These are phyloP conservation scores for Achaetomium macrosporum DNA, from an alignment of 2,329 filamentous ascomycete species.

Conservation along the genomic window DNA sequence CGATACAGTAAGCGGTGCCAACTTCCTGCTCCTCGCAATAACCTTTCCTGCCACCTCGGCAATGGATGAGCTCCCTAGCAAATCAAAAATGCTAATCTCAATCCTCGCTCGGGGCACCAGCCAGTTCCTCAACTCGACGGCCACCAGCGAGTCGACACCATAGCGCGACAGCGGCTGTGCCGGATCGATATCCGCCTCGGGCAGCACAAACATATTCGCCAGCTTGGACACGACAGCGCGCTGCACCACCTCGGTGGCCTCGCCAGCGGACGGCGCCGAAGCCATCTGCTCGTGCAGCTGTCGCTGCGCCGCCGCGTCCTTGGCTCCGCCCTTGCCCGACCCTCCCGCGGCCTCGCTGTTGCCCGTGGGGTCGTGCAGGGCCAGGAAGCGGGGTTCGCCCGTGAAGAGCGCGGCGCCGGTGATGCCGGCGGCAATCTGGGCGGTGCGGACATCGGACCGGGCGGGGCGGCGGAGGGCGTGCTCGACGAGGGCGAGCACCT, in stretches of 20 bases:
- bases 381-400: no score
- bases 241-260: not conserved
- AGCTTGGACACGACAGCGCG: not conserved
- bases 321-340: no score
- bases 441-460: no score
- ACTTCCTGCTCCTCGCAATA: no score
- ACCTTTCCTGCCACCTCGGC: no score
- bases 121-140: slow-evolving; percentile 1
- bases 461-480: slow-evolving; percentile 11
- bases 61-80: not conserved
- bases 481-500: slow-evolving; percentile 22
- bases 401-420: no score
- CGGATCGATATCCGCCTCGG: not conserved
- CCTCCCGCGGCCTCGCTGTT: no score
- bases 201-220: not conserved
- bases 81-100: not conserved
- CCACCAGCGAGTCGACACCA: slow-evolving; percentile 3
- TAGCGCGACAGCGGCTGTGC: not conserved
- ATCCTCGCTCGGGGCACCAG: not conserved
- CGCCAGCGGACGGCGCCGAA: not conserved
- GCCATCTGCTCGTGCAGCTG: not conserved
- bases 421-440: no score
- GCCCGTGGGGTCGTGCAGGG: no score
- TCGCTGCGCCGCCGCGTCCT: no score
- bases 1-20: no score